A percentile compares a stretch with the other conserved stretches of the same genome.
phyloP scores from a whole-genome alignment of 73 alveolate species.

The Paramecium biaurelia region DNA sequence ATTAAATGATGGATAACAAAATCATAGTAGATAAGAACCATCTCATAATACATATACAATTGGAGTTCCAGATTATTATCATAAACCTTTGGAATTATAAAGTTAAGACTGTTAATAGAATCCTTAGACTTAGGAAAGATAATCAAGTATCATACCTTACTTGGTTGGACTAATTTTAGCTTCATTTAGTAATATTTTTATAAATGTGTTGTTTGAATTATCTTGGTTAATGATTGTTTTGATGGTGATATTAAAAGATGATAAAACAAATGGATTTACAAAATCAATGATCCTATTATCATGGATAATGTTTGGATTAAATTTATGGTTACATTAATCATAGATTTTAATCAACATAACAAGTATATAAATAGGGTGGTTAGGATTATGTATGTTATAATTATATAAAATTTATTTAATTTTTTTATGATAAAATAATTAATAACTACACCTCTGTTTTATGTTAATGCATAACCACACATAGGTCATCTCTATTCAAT shows the following conservation, averaged over 20 bases:
- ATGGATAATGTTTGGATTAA: conserved; percentile 17
- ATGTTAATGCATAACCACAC: conserved; percentile 81
- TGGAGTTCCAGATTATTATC: conserved; percentile 42
- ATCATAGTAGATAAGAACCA: not conserved
- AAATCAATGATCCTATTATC: not conserved
- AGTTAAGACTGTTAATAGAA: not conserved
- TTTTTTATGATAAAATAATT: conserved; percentile 13
- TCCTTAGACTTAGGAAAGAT: not conserved
- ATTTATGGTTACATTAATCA: not conserved
- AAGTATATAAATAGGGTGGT: not conserved
- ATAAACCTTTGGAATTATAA: conserved; percentile 17
- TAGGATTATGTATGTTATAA: not conserved
- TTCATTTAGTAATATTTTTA: not conserved
- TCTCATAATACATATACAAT: conserved; percentile 26
- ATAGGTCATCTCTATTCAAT: conserved; percentile 83
- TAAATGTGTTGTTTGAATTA: not conserved
- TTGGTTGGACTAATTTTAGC: not conserved
- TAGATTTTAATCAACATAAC: not conserved
- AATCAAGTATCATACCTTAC: not conserved
- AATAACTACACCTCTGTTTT: conserved; percentile 75
- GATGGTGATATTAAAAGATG: not conserved
- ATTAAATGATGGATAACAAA: not conserved
- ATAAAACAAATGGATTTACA: not conserved
- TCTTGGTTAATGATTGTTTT: not conserved
- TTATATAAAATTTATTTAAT: not conserved